Evolutionary conservation across 2,329 filamentous ascomycete species (phyloP).

Genomic region (Gaeumannomyces tritici): DNA sequence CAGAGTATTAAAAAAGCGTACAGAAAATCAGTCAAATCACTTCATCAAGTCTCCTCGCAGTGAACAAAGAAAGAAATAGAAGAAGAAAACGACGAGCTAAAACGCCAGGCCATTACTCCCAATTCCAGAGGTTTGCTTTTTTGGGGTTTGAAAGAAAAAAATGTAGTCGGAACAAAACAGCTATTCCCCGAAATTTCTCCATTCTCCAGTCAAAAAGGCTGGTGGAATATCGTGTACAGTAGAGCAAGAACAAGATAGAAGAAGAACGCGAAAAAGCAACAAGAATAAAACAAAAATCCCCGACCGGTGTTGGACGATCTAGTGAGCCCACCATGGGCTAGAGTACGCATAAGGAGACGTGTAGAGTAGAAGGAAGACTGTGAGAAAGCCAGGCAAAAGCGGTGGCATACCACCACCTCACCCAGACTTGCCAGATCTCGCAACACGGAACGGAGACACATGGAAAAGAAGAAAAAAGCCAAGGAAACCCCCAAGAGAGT

Average conservation of each 20-base stretch:
- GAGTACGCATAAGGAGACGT: background rate
- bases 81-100: background rate
- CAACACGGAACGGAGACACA: background rate
- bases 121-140: background rate
- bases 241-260: background rate
- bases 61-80: background rate
- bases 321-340: background rate
- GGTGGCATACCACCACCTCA: background rate
- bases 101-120: background rate
- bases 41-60: background rate
- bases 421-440: background rate
- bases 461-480: background rate
- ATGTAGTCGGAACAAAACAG: background rate
- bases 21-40: background rate
- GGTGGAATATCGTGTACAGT: background rate
- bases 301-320: background rate
- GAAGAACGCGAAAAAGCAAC: background rate
- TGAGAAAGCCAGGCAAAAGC: background rate
- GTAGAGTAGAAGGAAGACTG: background rate
- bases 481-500: background rate
- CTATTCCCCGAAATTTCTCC: background rate
- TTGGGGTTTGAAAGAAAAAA: background rate
- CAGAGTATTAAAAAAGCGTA: background rate
- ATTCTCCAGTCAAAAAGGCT: background rate
- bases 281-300: background rate